Evolutionary conservation across 2,329 filamentous ascomycete species (phyloP), one percentile per base, ranked within the genome.

Genomic region (Xylariales sp.): DNA sequence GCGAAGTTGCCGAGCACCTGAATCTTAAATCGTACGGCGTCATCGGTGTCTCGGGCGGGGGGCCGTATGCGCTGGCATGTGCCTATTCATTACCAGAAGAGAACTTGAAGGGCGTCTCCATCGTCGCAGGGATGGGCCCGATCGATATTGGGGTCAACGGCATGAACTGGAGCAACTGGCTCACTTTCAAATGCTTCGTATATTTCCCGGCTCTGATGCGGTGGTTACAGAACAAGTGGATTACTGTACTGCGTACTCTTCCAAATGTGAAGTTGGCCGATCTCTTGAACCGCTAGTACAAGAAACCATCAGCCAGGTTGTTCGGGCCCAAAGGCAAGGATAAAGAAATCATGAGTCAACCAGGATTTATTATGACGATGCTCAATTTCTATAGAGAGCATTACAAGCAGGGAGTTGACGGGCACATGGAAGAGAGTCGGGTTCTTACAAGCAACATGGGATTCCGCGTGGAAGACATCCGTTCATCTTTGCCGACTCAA

Each of bases 121-220:
- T 29, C 1, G n/a, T 29, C 8, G 27, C 27, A n/a, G 27, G 27
- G 6, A 29, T 29, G 27, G 27, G 27, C 11, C 27, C 27, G 27
- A 29, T 29, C 16, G 27, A 29, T 12, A 12, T 29, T 29, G 27
- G 27, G 11, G 16, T 15, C 27, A 29, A 12, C 6, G 27, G 27
- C 27, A 29, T 29, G 27, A 29, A 29, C 27, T 29, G 27, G 27
- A 29, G 27, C 27, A 29, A 29, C 27, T 29, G 27, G 27, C 16
- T 29, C 27, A 29, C 16, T 6, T 29, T 29, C 11, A 29, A 29
- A 6, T 13, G 27, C 6, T 29, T 29, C 27, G 16, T 29, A 15
- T 29, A 29, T 29, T 29, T 6, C 27, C 27, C 27, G n/a, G 6
- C 16, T 12, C 6, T 29, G 6, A 29, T 29, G n/a, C 27, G 27